Evolutionary conservation across 768 basidiomycete species (phyloP).

Genomic region (Boletus patriciae): DNA sequence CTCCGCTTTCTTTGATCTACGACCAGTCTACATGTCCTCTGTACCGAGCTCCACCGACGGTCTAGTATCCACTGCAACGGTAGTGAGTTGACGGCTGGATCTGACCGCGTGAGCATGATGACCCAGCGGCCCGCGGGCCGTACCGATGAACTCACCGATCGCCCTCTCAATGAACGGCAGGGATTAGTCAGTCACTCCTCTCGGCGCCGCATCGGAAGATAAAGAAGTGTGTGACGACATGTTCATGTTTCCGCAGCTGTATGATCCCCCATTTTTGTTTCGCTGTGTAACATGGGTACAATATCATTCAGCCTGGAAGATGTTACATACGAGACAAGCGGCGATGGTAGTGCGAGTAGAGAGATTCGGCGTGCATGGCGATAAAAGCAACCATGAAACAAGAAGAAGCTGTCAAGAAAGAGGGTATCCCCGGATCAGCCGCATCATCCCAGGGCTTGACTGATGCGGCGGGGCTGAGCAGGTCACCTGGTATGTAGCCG

Average conservation of each 20-base stretch:
- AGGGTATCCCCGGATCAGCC: not conserved
- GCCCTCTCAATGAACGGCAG: not conserved
- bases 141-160: conserved; percentile 9
- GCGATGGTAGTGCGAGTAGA: not conserved
- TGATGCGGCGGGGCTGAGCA: too few species aligned
- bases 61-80: too few species aligned
- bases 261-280: not conserved
- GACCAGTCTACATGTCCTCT: too few species aligned
- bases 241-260: not conserved
- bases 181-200: not conserved
- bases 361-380: not conserved
- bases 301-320: not conserved
- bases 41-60: too few species aligned
- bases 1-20: not conserved
- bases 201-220: not conserved
- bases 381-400: not conserved
- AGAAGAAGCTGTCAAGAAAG: not conserved
- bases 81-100: not conserved
- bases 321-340: not conserved
- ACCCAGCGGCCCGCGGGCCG: too few species aligned
- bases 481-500: not conserved
- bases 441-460: not conserved
- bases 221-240: not conserved
- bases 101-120: too few species aligned
- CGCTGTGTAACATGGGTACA: not conserved